These are phyloP conservation scores for Sesbania bispinosa DNA, from an alignment of 306 rosid species.

Conservation along the genomic window DNA sequence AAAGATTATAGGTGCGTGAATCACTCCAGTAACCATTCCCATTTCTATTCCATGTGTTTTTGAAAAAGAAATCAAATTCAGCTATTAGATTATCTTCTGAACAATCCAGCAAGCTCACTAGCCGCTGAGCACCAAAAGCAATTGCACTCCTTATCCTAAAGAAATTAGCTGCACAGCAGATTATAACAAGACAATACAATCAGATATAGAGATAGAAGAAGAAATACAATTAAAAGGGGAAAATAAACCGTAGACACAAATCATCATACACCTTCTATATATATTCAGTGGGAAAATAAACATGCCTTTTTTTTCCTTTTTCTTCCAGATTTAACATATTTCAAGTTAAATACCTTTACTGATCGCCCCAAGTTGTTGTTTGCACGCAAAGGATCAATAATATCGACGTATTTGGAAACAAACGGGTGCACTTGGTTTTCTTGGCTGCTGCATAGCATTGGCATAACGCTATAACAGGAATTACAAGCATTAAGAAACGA, in stretches of 20 bases:
- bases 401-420: slow-evolving; percentile 56
- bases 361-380: slow-evolving; percentile 76
- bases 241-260: too few species aligned
- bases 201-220: too few species aligned
- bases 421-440: slow-evolving; percentile 55
- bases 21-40: slow-evolving; percentile 73
- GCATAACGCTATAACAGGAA: slow-evolving; percentile 47
- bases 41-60: slow-evolving; percentile 77
- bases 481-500: slow-evolving; percentile 55
- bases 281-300: neutral
- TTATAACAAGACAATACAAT: slow-evolving; percentile 13
- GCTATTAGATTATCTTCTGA: slow-evolving; percentile 46
- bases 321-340: too few species aligned
- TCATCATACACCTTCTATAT: too few species aligned
- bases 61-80: slow-evolving; percentile 69
- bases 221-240: too few species aligned
- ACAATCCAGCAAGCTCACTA: slow-evolving; percentile 58
- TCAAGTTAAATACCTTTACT: slow-evolving; percentile 52
- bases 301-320: neutral
- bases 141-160: slow-evolving; percentile 79
- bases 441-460: slow-evolving; percentile 36
- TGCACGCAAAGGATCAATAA: slow-evolving; percentile 71
- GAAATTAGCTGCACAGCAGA: slow-evolving; percentile 55
- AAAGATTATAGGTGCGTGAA: slow-evolving; percentile 35
- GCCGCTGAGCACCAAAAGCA: slow-evolving; percentile 57